phyloP scores from a whole-genome alignment of 2,329 filamentous ascomycete species.

The Botrytis porri region DNA sequence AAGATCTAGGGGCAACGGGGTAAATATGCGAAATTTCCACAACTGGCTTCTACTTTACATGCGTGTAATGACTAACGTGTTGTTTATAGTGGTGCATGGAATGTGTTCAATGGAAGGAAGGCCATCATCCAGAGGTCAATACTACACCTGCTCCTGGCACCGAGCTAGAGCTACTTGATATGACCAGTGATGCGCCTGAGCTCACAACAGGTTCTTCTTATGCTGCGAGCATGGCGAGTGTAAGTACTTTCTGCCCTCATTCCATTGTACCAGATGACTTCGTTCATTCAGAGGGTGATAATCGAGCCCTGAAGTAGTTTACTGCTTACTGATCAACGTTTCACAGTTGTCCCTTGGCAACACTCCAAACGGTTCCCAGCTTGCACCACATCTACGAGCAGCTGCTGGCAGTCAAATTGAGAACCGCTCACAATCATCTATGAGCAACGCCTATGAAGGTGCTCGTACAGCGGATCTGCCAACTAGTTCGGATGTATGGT shows the following conservation, averaged over 20 bases:
- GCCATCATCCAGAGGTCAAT: conserved; percentile 24
- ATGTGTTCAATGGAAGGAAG: conserved; percentile 33
- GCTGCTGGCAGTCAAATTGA: background rate
- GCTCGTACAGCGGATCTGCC: conserved; percentile 14
- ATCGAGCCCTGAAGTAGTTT: background rate
- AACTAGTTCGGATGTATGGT: conserved; percentile 11
- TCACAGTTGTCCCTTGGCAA: background rate
- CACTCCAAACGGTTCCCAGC: background rate
- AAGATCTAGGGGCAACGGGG: conserved; percentile 40
- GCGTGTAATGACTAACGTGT: conserved; percentile 7
- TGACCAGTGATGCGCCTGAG: background rate
- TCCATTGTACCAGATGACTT: background rate
- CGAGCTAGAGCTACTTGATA: background rate
- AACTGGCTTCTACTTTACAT: background rate
- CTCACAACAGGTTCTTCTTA: background rate
- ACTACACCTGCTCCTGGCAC: conserved; percentile 26
- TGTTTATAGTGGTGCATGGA: conserved; percentile 42
- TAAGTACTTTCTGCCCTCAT: background rate
- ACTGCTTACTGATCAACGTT: background rate
- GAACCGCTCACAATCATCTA: conserved; percentile 21
- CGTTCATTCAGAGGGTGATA: background rate
- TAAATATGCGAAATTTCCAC: background rate
- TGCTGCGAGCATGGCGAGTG: background rate
- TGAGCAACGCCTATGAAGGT: conserved; percentile 28
- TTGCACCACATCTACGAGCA: conserved; percentile 14